Evolutionary conservation across 2,329 filamentous ascomycete species (phyloP), one percentile per base, ranked within the genome.

Genomic region (Ophiostoma angusticollis): DNA sequence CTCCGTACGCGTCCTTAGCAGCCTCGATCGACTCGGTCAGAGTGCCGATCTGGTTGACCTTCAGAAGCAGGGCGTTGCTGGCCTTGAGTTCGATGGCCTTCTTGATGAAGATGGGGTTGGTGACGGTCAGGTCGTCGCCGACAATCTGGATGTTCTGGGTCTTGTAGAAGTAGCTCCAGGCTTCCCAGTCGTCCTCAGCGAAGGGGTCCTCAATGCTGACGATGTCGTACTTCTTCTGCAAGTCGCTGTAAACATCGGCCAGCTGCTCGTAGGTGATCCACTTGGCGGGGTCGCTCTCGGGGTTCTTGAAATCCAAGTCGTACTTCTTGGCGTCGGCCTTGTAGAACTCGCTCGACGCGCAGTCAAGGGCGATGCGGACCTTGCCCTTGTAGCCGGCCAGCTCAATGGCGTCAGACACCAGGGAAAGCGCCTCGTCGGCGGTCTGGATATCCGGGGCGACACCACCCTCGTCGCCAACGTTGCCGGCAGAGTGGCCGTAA

Each of bases 151-250:
- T 87, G 67, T 95, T 80, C 60, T 85, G 86, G 56, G 84, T 91
- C 83, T 95, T 95, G 82, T 82, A 94, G 81, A 96, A 98, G 80
- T 96, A 94, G 78, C 84, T 93, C 91, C 91, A 98, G 47, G 91
- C 91, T 78, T 96, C 89, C 91, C 91, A 98, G 74, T 98, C 91
- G 58, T 96, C 91, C 78, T 98, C 91, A 50, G 85, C 89, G 68
- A 98, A 98, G 61, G 91, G 91, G 64, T 98, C 91, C 72, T 98
- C 91, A 55, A 98, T 96, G 65, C 78, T 84, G 68, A 96, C 85
- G 58, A 98, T 98, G 57, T 91, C 89, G 73, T 98, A 98, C 72
- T 94, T 95, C 74, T 79, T 74, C 61, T 75, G 73, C 46, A 98
- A 79, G 33, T 78, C 71, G 63, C 83, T 77, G 80, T 98, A 96